Base-by-base conservation (phyloP, 192 early-diverging fungal species). In the Phycomyces blakesleeanus region DNA sequence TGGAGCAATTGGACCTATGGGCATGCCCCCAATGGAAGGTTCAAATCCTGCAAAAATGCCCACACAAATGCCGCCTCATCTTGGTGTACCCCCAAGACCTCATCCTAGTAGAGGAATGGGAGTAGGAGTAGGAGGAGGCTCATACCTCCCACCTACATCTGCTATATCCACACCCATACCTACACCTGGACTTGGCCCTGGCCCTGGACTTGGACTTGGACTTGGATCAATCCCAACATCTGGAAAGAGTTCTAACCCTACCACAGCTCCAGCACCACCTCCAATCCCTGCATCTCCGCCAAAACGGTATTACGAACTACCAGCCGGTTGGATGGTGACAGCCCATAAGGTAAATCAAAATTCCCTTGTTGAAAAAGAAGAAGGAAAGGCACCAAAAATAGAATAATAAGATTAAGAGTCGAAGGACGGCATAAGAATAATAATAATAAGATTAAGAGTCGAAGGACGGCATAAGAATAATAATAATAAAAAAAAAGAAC, bases 281-380 rank as follows among this genome's bases (percentile, higher is more conserved):
- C 15, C 44, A 14, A 39, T n/a, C n/a, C 53, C 53, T 15, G 16
- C 24, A 10, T 51, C 44, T 26, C 62, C 37, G 14, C 37, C 39
- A 12, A 59, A 51, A 25, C 38, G 51, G n/a, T 68, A 68, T 26
- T 62, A 34, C 55, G 66, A 61, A 51, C 37, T 68, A n/a, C 66
- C 66, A 7, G 66, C 53, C 18, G 59, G 66, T n/a, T 61, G 42
- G 18, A 68, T 68, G 66, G 20, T 56, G 44, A 15, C 24, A 12
- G 51, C 41, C 18, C 44, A 24, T 5, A 61, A 68, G 59, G 66
- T 68, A 68, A 55, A 21, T 10, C 16, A 16, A 26, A 40, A 37
- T 7, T 34, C 7, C 29, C 2, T 34, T 34, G 29, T 34, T 34
- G 2, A 34, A 34, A 34, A 34, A 34, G 7, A 34, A 34, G 29